phyloP scores from a whole-genome alignment of 2,329 filamentous ascomycete genomes.

The Cyphellophora europaea region DNA sequence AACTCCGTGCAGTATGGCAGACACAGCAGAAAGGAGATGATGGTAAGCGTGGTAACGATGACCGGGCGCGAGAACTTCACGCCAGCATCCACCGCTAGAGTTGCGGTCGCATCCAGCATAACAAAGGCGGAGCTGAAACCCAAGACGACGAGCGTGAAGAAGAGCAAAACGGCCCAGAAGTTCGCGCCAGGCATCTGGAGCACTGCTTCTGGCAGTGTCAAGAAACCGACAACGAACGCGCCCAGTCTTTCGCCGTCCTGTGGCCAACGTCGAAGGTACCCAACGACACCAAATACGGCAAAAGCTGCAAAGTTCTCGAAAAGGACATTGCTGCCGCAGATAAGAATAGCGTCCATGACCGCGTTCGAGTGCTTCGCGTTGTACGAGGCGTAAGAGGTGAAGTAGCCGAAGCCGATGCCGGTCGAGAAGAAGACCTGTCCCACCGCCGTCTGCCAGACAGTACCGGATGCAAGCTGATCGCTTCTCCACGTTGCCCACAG shows the following conservation, averaged over 20 bases:
- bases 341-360: slow-evolving; percentile 64
- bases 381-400: slow-evolving; percentile 50
- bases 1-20: slow-evolving; percentile 48
- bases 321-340: slow-evolving; percentile 97
- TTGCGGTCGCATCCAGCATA: slow-evolving; percentile 46
- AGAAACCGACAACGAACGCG: slow-evolving; percentile 46
- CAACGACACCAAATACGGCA: slow-evolving; percentile 60
- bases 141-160: slow-evolving; percentile 46
- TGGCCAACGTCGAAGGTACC: slow-evolving; percentile 35
- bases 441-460: slow-evolving; percentile 51
- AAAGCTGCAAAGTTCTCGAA: slow-evolving; percentile 93
- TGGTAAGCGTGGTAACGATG: slow-evolving; percentile 37
- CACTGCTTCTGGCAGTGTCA: slow-evolving; percentile 44
- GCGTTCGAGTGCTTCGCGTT: slow-evolving; percentile 49
- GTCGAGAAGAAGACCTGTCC: slow-evolving; percentile 54
- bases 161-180: slow-evolving; percentile 46
- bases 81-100: slow-evolving; percentile 38
- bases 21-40: slow-evolving; percentile 42
- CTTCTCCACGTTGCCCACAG: slow-evolving; percentile 41
- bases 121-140: slow-evolving; percentile 47
- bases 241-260: slow-evolving; percentile 34
- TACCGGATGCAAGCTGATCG: slow-evolving; percentile 39
- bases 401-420: slow-evolving; percentile 50
- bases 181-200: slow-evolving; percentile 45
- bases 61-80: slow-evolving; percentile 30